These are phyloP conservation scores for Aspergillus quadricinctus DNA, from an alignment of 2,329 filamentous ascomycete species.

Conservation along the genomic window DNA sequence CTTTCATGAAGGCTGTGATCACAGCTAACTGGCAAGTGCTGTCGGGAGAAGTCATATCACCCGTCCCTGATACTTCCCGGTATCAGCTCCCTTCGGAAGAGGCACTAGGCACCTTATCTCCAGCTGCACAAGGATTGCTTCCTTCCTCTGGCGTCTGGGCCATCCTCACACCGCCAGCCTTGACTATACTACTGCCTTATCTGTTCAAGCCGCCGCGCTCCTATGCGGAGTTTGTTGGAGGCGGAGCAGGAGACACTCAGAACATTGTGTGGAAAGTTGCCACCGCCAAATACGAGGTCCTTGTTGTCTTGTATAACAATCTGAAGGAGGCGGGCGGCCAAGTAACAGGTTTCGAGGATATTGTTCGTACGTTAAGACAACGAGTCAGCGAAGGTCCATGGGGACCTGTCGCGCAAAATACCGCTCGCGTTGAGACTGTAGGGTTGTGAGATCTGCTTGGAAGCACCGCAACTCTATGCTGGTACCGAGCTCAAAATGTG, in stretches of 20 bases:
- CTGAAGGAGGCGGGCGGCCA: slow-evolving; percentile 36
- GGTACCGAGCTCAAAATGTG: not conserved
- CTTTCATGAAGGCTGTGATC: slow-evolving; percentile 49
- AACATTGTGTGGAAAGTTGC: slow-evolving; percentile 56
- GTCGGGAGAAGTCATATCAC: slow-evolving; percentile 24
- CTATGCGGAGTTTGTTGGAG: slow-evolving; percentile 55
- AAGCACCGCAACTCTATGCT: not conserved
- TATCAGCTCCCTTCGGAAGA: slow-evolving; percentile 41
- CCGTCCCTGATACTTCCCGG: slow-evolving; percentile 18
- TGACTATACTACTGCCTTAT: slow-evolving; percentile 51
- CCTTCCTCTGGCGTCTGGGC: slow-evolving; percentile 47
- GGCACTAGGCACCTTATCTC: slow-evolving; percentile 33
- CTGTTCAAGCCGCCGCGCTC: slow-evolving; percentile 54
- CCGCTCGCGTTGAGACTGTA: slow-evolving; percentile 33
- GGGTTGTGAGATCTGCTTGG: slow-evolving; percentile 21
- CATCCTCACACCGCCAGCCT: slow-evolving; percentile 49
- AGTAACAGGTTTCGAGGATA: slow-evolving; percentile 35
- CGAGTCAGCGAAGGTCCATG: slow-evolving; percentile 40
- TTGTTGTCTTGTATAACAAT: slow-evolving; percentile 46
- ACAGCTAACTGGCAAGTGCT: slow-evolving; percentile 51
- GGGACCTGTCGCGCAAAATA: slow-evolving; percentile 31
- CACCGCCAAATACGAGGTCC: slow-evolving; percentile 53
- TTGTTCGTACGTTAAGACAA: slow-evolving; percentile 36
- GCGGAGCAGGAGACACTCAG: slow-evolving; percentile 53
- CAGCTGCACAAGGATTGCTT: slow-evolving; percentile 31